Evolutionary conservation across 805 yeast genomes (phyloP), one percentile per base, ranked within the genome.

Genomic region (Citeromyces nyonsensis): DNA sequence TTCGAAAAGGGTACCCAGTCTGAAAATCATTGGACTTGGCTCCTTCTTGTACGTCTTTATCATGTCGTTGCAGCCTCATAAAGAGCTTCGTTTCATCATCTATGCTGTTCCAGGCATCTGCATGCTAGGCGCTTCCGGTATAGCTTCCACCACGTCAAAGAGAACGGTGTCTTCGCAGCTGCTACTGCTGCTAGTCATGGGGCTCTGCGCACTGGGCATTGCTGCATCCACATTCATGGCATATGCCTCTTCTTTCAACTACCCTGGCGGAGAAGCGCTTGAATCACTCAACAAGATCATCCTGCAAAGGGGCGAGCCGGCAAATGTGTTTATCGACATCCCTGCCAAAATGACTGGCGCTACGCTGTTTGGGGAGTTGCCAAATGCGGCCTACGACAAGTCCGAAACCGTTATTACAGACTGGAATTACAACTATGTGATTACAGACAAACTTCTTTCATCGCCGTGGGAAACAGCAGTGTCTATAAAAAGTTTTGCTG

Each of bases 81-180:
- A 88, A 49, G 97, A 88, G 57, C 83, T 94, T 94, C 67, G 96
- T 43, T 88, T 88, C 45, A 72, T 88, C 27, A 59, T 78, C 11
- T 88, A 86, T 50, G 57, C 73, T 0, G 56, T 79, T 4, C 95
- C 96, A 1, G 59, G 76, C 0, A 49, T 83, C 36, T 70, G 78
- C 0, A 43, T 78, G 12, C 47, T 68, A 24, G 85, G 80, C 5
- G 74, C 91, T 2, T 57, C 66, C 29, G 82, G 81, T 5, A 63
- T 76, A 10, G 51, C 66, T 1, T 45, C 43, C 30, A 31, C 11
- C 22, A 30, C 38, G 10, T 29, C 42, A 12, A 27, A 41, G 4
- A 28, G 33, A 10, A 37, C 33, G 38, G 45, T 30, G 4, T 9
- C 31, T 14, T 24, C 29, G 14, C 33, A 11, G 12, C 25, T 22